phyloP scores from a whole-genome alignment of 148 eudicot genomes.

The Cornus florida region DNA sequence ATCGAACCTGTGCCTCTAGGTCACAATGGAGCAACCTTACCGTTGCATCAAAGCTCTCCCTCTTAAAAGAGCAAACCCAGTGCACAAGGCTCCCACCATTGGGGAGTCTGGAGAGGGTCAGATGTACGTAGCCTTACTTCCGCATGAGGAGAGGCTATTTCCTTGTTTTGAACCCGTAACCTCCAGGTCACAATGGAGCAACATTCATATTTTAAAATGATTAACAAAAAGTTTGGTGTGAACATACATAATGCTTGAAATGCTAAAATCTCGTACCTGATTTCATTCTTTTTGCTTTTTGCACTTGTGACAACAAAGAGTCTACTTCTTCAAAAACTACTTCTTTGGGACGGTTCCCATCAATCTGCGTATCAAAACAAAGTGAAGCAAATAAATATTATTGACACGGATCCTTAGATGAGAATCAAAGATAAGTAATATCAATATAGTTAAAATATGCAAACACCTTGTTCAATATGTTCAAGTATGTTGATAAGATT shows the following conservation, averaged over 20 bases:
- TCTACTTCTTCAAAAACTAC: conserved; percentile 64
- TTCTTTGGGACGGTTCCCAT: conserved; percentile 88
- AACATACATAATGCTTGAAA: neutral
- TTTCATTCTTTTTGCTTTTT: conserved; percentile 40
- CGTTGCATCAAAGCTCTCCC: too few relatives aligned
- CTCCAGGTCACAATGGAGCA: too few relatives aligned
- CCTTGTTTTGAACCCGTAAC: too few relatives aligned
- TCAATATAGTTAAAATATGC: neutral
- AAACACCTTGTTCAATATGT: conserved; percentile 66
- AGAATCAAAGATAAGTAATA: neutral
- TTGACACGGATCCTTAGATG: conserved; percentile 1
- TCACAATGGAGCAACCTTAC: too few relatives aligned
- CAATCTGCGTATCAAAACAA: conserved; percentile 46
- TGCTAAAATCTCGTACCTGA: conserved; percentile 34
- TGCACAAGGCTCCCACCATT: too few relatives aligned
- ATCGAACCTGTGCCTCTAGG: too few relatives aligned
- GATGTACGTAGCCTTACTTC: too few relatives aligned
- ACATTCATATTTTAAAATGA: neutral
- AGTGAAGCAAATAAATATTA: conserved; percentile 21
- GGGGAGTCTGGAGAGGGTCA: too few relatives aligned
- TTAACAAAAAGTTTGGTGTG: neutral
- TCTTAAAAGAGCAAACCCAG: too few relatives aligned
- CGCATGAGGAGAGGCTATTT: too few relatives aligned
- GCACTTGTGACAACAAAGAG: conserved; percentile 46
- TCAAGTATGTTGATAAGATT: conserved; percentile 52